phyloP scores from a whole-genome alignment of 768 basidiomycete genomes.

The Dictyophora rubrovolvata region DNA sequence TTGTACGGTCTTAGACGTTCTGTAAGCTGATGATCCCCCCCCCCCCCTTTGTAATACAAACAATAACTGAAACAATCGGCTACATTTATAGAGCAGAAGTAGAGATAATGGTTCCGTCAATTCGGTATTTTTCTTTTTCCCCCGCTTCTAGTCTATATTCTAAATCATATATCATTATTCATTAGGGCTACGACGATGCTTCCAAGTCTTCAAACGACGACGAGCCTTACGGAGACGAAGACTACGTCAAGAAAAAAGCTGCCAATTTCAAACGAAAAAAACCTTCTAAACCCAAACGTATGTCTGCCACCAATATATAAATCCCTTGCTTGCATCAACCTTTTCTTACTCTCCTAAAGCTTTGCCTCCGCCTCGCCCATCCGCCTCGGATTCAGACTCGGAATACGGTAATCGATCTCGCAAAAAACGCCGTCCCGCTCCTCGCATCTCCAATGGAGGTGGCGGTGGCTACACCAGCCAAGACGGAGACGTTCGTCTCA shows the following conservation, averaged over 20 bases:
- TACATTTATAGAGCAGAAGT: conserved; percentile 5
- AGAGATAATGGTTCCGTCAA: conserved; percentile 11
- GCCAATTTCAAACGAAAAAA: conserved; percentile 10
- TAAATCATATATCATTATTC: background rate
- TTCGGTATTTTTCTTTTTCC: conserved; percentile 2
- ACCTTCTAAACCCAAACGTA: conserved; percentile 10
- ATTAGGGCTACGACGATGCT: conserved; percentile 10
- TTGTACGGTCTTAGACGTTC: conserved; percentile 9
- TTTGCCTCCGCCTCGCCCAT: conserved; percentile 35
- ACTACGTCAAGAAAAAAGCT: conserved; percentile 8
- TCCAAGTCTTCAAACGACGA: conserved; percentile 11
- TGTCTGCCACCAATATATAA: background rate
- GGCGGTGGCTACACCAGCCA: conserved; percentile 25
- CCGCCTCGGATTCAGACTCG: conserved; percentile 71
- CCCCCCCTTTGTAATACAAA: background rate
- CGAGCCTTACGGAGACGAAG: conserved; percentile 10
- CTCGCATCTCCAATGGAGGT: conserved; percentile 41
- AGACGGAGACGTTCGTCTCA: conserved; percentile 65
- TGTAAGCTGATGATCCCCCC: background rate
- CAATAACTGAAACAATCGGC: background rate
- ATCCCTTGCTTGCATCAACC: background rate
- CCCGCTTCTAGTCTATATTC: background rate
- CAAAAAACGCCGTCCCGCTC: conserved; percentile 44
- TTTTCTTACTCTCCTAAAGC: conserved; percentile 8
- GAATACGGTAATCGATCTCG: conserved; percentile 81